phyloP scores from a whole-genome alignment of 352 stramenopile species.

The Pythium dissimile region DNA sequence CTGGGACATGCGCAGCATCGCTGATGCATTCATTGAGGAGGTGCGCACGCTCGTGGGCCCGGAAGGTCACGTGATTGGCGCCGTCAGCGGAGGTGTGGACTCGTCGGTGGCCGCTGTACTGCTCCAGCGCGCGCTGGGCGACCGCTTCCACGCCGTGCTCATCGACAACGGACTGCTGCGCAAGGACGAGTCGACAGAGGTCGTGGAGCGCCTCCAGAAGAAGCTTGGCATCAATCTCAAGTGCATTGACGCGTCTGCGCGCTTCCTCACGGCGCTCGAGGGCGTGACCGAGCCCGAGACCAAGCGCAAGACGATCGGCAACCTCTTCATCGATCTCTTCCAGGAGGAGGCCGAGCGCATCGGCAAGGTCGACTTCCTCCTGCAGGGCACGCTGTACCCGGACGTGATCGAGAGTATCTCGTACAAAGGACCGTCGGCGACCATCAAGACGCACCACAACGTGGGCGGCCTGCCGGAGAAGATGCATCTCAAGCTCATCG shows the following conservation, averaged over 20 bases:
- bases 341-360: conserved; percentile 88
- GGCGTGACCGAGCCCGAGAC: conserved; percentile 96
- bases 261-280: conserved; percentile 92
- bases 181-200: conserved; percentile 93
- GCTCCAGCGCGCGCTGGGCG: conserved; percentile 95
- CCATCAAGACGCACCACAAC: conserved; percentile 99
- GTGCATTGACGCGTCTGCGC: conserved; percentile 95
- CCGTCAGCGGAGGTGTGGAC: conserved; percentile 98
- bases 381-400: conserved; percentile 99
- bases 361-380: conserved; percentile 90
- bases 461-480: conserved; percentile 96
- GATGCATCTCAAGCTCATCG: conserved; percentile 99
- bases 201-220: conserved; percentile 87
- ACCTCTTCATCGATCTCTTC: conserved; percentile 99
- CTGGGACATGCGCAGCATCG: conserved; percentile 98
- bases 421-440: conserved; percentile 97
- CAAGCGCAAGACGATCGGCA: conserved; percentile 99
- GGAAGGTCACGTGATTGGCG: conserved; percentile 97
- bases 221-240: conserved; percentile 96
- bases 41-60: conserved; percentile 91
- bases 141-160: conserved; percentile 98
- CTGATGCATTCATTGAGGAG: conserved; percentile 85
- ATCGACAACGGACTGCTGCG: conserved; percentile 99
- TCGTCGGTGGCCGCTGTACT: conserved; percentile 98
- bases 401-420: conserved; percentile 99